Evolutionary conservation across 371 early-diverging fungal genomes (phyloP).

Genomic region (Mortierella sp.): DNA sequence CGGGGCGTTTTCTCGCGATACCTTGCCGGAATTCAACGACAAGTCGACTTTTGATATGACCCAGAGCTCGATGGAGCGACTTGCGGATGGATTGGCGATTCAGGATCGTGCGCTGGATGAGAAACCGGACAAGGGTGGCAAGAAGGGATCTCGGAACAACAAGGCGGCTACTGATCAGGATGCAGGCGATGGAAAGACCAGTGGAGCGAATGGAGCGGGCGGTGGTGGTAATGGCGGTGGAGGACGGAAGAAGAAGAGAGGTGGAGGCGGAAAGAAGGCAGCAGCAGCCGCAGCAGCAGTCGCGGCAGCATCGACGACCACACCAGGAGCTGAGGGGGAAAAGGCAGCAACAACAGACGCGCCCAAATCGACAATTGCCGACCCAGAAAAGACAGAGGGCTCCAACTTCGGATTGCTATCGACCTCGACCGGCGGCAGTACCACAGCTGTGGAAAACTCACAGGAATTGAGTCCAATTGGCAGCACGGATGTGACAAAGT

Average conservation of each 20-base stretch:
- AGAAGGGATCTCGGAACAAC: slow-evolving; percentile 20
- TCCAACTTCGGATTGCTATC: neutral
- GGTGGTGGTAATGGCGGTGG: slow-evolving; percentile 28
- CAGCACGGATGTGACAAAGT: neutral
- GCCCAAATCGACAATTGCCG: neutral
- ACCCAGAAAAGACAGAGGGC: neutral
- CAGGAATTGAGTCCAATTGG: neutral
- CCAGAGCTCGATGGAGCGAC: slow-evolving; percentile 1
- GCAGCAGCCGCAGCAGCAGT: slow-evolving; percentile 27
- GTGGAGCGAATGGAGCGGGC: slow-evolving; percentile 13
- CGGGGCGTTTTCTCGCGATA: slow-evolving; percentile 8
- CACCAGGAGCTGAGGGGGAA: neutral
- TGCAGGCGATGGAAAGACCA: slow-evolving; percentile 7
- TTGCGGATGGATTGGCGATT: neutral
- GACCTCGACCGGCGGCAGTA: neutral
- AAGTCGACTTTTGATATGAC: neutral
- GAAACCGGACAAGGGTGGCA: slow-evolving; percentile 26
- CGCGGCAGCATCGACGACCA: neutral
- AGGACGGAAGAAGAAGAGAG: slow-evolving; percentile 54
- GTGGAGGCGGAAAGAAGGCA: slow-evolving; percentile 42
- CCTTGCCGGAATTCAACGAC: slow-evolving; percentile 34
- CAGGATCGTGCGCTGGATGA: slow-evolving; percentile 13
- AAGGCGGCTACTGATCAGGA: slow-evolving; percentile 15
- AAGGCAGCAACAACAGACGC: neutral
- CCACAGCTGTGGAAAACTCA: neutral